Base-by-base conservation (phyloP, 495 filamentous ascomycete species). In the Xylaria flabelliformis region DNA sequence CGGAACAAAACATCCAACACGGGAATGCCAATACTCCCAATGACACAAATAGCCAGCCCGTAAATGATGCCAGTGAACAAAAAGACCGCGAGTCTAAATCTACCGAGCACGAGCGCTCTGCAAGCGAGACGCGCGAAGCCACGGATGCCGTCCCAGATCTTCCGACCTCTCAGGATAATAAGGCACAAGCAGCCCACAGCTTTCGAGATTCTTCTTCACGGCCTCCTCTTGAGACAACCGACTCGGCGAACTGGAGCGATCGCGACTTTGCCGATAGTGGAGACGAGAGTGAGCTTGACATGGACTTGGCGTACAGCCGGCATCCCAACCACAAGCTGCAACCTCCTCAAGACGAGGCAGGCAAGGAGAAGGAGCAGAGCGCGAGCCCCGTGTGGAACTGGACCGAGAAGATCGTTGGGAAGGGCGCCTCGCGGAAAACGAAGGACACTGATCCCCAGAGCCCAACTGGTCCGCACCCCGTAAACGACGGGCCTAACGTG, bases 401-500 rank as follows among this genome's bases (percentile, higher is more conserved):
- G 87, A 84, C 85, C 2, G 86, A 89, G 74, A 86, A 85, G 70
- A 87, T 89, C 72, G 86, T 85, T 0, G 87, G 87, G 0, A 86
- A 83, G 70, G 81, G 83, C n/a, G 80, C 79, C 51, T 56, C 67
- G 32, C 75, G 72, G 67, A 75, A 61, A 44, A 66, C 50, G 59
- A 76, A 74, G 56, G 42, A 5, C 7, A 32, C 21, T 36, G 55
- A 24, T 10, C 17, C 64, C 39, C 71, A 73, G 36, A 73, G 55
- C 46, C 53, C 71, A 46, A 34, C 42, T 26, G n/a, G 24, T 34
- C 29, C 69, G 8, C 12, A 41, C 34, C 50, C 50, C 8, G 50
- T 3, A 6, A 70, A 24, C 36, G n/a, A 36, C n/a, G 15, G 17
- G 17, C 63, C 55, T n/a, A 5, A 50, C 15, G 29, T 7, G n/a